Evolutionary conservation across 306 rosid species (phyloP).

Genomic region (Delonix regia): DNA sequence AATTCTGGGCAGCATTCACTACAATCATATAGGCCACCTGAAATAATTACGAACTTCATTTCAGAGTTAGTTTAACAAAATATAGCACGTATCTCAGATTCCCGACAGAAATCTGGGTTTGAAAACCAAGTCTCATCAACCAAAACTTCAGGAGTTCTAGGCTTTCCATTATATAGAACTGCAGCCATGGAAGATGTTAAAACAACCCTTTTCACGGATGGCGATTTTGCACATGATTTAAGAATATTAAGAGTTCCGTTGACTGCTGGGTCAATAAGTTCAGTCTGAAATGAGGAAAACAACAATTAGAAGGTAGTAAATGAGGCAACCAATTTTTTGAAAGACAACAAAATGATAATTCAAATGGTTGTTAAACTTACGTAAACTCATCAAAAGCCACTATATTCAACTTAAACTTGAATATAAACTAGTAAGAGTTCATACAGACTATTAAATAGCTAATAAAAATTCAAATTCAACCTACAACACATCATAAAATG

Average conservation of each 20-base stretch:
- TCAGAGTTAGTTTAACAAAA: background rate
- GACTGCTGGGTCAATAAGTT: slow-evolving; percentile 50
- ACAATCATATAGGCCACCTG: background rate
- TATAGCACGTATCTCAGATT: slow-evolving; percentile 33
- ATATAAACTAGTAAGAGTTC: background rate
- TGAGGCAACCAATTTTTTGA: background rate
- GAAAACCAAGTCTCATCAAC: slow-evolving; percentile 35
- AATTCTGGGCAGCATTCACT: background rate
- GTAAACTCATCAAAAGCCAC: background rate
- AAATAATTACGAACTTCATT: slow-evolving; percentile 2
- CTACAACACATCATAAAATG: background rate
- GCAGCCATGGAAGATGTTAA: slow-evolving; percentile 29
- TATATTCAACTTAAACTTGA: background rate
- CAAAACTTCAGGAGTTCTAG: background rate
- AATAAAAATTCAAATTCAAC: background rate
- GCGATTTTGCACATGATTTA: slow-evolving; percentile 46
- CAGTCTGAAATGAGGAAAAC: slow-evolving; percentile 19
- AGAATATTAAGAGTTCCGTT: slow-evolving; percentile 56
- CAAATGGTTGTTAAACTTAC: background rate
- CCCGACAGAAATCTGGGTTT: slow-evolving; percentile 34
- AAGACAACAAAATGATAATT: background rate
- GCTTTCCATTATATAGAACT: background rate
- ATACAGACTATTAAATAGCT: background rate
- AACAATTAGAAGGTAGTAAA: slow-evolving; percentile 13
- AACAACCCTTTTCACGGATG: slow-evolving; percentile 46